Conservation (phyloP, 1,284 basidiomycete genomes). For the Cryptococcus wingfieldii region DNA sequence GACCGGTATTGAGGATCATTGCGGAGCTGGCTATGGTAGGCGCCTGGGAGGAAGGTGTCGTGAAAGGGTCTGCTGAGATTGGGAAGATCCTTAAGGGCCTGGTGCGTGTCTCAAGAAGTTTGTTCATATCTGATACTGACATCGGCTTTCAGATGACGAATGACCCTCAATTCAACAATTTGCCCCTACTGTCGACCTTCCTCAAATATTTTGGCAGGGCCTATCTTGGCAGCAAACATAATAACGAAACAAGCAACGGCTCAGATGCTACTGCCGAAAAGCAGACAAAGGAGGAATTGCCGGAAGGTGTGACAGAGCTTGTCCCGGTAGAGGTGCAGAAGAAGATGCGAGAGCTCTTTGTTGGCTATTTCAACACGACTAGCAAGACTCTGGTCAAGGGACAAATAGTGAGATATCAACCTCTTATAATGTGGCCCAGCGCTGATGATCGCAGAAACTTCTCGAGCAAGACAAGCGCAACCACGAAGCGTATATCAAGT, state of each 20-base stretch:
- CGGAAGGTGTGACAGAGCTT: constrained; percentile 62
- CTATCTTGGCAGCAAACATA: constrained; percentile 65
- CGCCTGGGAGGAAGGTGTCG: constrained; percentile 52
- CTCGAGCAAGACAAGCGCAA: constrained; percentile 95
- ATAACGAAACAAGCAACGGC: constrained; percentile 1
- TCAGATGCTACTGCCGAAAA: not conserved
- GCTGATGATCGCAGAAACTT: constrained; percentile 60
- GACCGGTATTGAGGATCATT: constrained; percentile 77
- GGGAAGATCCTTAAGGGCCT: constrained; percentile 63
- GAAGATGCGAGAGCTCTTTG: constrained; percentile 86
- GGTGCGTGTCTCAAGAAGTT: constrained; percentile 52
- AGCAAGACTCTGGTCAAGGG: constrained; percentile 86
- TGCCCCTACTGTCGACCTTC: constrained; percentile 77
- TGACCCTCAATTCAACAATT: constrained; percentile 76
- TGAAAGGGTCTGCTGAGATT: constrained; percentile 69
- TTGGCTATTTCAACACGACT: constrained; percentile 87
- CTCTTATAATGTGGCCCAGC: not conserved
- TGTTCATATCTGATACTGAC: not conserved
- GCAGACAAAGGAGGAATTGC: constrained; percentile 12
- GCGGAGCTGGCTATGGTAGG: constrained; percentile 87
- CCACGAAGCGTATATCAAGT: constrained; percentile 97
- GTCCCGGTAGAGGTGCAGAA: constrained; percentile 78
- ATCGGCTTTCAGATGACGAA: constrained; percentile 63
- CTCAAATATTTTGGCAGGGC: constrained; percentile 77
- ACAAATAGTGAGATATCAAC: constrained; percentile 64